Evolutionary conservation across 2,329 filamentous ascomycete species (phyloP), one percentile per base, ranked within the genome.

Genomic region (Cercospora nicotianae): DNA sequence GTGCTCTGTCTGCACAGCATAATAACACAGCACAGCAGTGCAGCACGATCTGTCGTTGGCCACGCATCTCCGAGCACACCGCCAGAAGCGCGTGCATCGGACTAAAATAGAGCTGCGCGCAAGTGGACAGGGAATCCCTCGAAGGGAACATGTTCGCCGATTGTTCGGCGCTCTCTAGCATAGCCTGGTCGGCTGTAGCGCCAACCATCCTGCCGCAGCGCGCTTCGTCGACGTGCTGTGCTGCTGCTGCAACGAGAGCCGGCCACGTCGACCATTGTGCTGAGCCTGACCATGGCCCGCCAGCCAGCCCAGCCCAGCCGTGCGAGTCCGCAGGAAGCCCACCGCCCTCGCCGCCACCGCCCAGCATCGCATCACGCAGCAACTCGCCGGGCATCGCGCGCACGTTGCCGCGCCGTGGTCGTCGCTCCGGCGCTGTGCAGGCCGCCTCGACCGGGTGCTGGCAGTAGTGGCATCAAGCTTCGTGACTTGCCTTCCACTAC

Each of bases 81-180:
- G 61, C 61, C 61, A 5, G 23, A n/a, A 26, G 18, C 20, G 28
- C 39, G 26, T 26, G 42, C 42, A 18, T 30, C 31, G 23, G 53
- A 39, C 48, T 57, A 57, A 59, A 65, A 60, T 55, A 65, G 60
- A 64, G 61, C 42, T 57, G 48, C 39, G 28, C 55, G 42, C 16
- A 63, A 36, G 20, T 16, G 28, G 31, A 7, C 59, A 65, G 67
- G 67, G 63, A 48, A 66, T 55, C 48, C 58, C 63, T 65, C 60
- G 23, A 28, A 51, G 61, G 67, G 67, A 69, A 66, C 67, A 69
- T 69, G 67, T 69, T 69, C 67, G 67, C 64, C 63, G 63, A 59
- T 65, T 65, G 63, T 60, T 65, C 63, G 61, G 61, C 61, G 61
- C 61, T 16, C 48, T 57, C 45, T 51, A 48, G 39, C 60, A 63